Evolutionary conservation across 2,329 filamentous ascomycete genomes (phyloP).

Genomic region (Juglanconis sp.): DNA sequence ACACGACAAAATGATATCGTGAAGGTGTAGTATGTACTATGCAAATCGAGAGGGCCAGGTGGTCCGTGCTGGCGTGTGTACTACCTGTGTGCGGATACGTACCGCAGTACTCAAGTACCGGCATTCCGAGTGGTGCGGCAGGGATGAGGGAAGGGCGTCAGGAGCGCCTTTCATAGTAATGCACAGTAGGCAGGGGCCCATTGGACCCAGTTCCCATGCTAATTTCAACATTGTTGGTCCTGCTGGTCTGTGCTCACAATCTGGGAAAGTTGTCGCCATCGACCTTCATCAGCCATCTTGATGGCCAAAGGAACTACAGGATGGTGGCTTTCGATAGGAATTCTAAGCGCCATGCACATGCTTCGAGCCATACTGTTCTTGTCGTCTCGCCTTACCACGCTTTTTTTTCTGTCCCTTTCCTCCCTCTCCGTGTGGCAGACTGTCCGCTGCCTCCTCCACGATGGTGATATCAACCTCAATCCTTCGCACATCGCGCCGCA

Average conservation of each 20-base stretch:
- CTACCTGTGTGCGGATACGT: not conserved
- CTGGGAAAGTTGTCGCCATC: not conserved
- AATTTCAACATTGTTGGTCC: constrained; percentile 17
- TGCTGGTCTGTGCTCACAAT: constrained; percentile 9
- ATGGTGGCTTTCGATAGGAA: not conserved
- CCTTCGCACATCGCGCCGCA: not conserved
- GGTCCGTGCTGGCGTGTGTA: not conserved
- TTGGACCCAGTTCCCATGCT: not conserved
- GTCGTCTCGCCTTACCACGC: not conserved
- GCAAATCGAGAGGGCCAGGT: not conserved
- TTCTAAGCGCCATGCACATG: not conserved
- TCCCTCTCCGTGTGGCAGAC: not conserved
- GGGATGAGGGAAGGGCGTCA: constrained; percentile 10
- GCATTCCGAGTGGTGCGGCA: constrained; percentile 3
- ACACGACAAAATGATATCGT: not conserved
- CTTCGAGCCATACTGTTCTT: not conserved
- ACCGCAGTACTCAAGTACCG: constrained; percentile 7
- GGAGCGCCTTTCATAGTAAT: not conserved
- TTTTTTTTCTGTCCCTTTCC: not conserved
- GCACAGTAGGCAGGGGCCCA: not conserved
- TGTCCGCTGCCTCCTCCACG: not conserved
- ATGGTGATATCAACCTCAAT: not conserved
- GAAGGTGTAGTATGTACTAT: not conserved
- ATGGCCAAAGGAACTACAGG: not conserved
- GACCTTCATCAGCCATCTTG: not conserved